Conservation (phyloP, 78 protist genomes). For the Emiliania huxleyi region DNA sequence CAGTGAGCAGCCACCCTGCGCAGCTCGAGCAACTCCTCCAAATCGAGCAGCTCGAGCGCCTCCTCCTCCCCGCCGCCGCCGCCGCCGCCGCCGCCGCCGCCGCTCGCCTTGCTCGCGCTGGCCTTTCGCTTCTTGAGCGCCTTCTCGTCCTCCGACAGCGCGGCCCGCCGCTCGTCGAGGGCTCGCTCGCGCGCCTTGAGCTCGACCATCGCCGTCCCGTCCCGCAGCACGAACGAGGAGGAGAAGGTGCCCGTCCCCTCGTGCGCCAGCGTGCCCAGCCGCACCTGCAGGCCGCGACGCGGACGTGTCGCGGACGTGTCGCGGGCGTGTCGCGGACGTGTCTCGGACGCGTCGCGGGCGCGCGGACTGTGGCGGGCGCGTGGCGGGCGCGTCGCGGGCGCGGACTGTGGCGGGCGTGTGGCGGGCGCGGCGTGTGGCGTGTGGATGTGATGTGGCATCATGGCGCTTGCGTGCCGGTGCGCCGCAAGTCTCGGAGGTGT, state of each 20-base stretch:
- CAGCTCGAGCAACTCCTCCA: background rate
- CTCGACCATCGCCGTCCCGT: background rate
- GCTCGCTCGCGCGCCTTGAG: background rate
- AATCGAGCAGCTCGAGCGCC: background rate
- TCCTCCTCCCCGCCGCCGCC: background rate
- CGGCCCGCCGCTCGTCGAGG: constrained; percentile 33
- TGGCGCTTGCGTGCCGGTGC: too few relatives aligned
- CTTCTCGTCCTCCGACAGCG: background rate
- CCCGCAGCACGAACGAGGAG: background rate
- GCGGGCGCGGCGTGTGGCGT: too few relatives aligned
- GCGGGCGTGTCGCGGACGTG: too few relatives aligned
- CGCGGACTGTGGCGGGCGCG: too few relatives aligned
- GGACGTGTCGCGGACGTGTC: too few relatives aligned
- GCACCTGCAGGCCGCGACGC: background rate
- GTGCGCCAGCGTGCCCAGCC: background rate
- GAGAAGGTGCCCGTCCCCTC: background rate
- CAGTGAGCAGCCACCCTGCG: too few relatives aligned
- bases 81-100: background rate
- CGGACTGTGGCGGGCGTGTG: too few relatives aligned
- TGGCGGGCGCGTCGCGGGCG: too few relatives aligned
- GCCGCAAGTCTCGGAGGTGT: too few relatives aligned
- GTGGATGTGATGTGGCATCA: too few relatives aligned
- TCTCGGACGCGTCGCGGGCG: background rate
- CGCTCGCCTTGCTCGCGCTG: background rate
- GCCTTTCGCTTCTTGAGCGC: background rate